Evolutionary conservation across 371 early-diverging fungal genomes (phyloP), one percentile per base, ranked within the genome.

Genomic region (Conidiobolus coronatus): DNA sequence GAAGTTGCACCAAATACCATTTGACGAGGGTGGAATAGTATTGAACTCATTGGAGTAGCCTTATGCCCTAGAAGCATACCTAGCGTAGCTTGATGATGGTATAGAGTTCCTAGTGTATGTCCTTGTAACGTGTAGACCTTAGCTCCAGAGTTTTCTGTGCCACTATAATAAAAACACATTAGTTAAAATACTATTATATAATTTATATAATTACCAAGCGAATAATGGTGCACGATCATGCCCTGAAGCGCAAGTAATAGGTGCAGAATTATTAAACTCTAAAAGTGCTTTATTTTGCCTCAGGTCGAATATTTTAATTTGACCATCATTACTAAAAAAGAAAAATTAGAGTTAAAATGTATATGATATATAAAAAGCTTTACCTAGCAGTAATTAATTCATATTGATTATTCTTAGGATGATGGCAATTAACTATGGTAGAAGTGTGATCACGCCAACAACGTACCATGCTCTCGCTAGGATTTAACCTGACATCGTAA

Each of bases 301-400:
- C 36, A 83, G 61, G 65, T 88, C 89, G 85, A 85, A 84, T n/a
- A 82, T 53, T 56, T 76, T 74, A 39, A 88, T 70, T 24, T 76
- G 73, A 13, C 90, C 90, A 44, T 65, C 64, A 7, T 65, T 62
- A 47, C 61, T 60, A 12, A 53, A n/a, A n/a, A n/a, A 58, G 4
- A 13, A 41, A 37, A 13, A 52, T 18, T 19, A 24, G 9, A 22
- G 34, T 46, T 8, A 14, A 18, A 15, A 19, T 6, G 21, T 1
- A 24, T 11, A 36, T 50, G 22, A 17, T 14, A 3, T n/a, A 19
- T 38, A 4, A 1, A 33, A 0, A 36, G 22, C 15, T n/a, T 40
- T 51, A 61, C 57, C 64, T 56, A 36, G 71, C 77, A 5, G 70
- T 67, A 18, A 74, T 63, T 23, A 74, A 56, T 48, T 74, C 73